Evolutionary conservation across 1,284 basidiomycete species (phyloP).

Genomic region (Ceraceosorus guamensis): DNA sequence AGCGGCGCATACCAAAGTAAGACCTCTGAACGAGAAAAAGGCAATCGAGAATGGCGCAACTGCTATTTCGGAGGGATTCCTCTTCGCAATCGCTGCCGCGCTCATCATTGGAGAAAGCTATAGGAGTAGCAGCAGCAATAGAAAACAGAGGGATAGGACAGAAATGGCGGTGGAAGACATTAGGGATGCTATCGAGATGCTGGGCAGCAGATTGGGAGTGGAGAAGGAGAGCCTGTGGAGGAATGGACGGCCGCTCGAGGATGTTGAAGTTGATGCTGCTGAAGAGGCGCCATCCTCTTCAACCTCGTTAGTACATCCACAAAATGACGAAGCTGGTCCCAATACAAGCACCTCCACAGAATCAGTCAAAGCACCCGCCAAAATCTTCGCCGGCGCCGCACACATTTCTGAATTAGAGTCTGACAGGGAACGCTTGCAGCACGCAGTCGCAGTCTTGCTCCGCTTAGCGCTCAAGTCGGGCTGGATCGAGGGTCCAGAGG

Average conservation of each 20-base stretch:
- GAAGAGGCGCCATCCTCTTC: no score
- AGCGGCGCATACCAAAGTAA: conserved; percentile 27
- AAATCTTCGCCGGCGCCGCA: no score
- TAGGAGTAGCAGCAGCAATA: conserved; percentile 32
- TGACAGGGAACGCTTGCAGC: conserved; percentile 24
- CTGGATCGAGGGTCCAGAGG: conserved; percentile 34
- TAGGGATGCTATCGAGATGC: conserved; percentile 1
- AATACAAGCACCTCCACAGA: not conserved
- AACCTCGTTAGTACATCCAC: no score
- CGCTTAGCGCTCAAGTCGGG: conserved; percentile 25
- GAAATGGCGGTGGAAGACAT: conserved; percentile 30
- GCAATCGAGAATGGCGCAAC: conserved; percentile 1
- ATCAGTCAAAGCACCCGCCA: no score
- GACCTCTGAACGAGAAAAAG: conserved; percentile 46
- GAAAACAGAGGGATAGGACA: conserved; percentile 35
- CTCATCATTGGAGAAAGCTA: conserved; percentile 44
- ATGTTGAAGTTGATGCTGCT: not conserved
- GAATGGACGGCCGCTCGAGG: not conserved
- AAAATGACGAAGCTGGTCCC: not conserved
- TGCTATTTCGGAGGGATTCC: conserved; percentile 19
- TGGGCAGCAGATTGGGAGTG: conserved; percentile 16
- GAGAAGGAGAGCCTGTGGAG: conserved; percentile 8
- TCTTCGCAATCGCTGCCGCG: conserved; percentile 41
- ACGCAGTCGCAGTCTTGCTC: conserved; percentile 30
- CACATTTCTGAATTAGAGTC: conserved; percentile 9